Conservation (phyloP, 805 yeast species). For the Spathaspora sp. region DNA sequence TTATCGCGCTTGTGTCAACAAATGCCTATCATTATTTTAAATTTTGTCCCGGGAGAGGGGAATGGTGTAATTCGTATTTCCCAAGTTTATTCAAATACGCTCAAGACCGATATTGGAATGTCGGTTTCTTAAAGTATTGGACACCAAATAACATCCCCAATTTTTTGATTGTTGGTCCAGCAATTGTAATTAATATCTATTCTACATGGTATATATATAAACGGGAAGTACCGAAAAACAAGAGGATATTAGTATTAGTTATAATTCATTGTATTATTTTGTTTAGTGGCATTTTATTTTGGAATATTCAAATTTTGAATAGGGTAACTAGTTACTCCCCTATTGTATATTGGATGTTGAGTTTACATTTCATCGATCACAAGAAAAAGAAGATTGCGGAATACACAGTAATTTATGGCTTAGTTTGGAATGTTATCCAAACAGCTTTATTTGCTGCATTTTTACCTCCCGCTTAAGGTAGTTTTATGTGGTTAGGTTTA, state of each 20-base stretch:
- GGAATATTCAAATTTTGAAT: conserved; percentile 86
- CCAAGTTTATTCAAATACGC: conserved; percentile 69
- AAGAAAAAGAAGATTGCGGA: conserved; percentile 9
- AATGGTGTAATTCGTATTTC: conserved; percentile 64
- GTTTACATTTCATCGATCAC: conserved; percentile 27
- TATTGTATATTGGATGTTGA: conserved; percentile 66
- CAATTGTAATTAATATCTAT: conserved; percentile 42
- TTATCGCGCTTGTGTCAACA: conserved; percentile 40
- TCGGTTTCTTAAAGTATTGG: conserved; percentile 83
- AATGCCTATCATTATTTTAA: conserved; percentile 51
- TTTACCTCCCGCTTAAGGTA: conserved; percentile 80
- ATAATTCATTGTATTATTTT: conserved; percentile 42
- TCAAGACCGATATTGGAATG: conserved; percentile 80
- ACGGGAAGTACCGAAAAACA: conserved; percentile 27
- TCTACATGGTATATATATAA: conserved; percentile 36
- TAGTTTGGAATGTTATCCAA: conserved; percentile 67
- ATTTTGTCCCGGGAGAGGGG: conserved; percentile 70
- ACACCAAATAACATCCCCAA: conserved; percentile 77
- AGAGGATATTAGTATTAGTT: conserved; percentile 35
- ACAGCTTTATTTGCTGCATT: conserved; percentile 75
- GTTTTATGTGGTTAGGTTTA: background rate
- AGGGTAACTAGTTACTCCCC: conserved; percentile 80
- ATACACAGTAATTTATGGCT: conserved; percentile 40
- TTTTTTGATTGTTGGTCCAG: conserved; percentile 73
- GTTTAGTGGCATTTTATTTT: conserved; percentile 50